These are phyloP conservation scores for Penicillium sp. DNA, from an alignment of 2,329 filamentous ascomycete genomes.

Conservation along the genomic window DNA sequence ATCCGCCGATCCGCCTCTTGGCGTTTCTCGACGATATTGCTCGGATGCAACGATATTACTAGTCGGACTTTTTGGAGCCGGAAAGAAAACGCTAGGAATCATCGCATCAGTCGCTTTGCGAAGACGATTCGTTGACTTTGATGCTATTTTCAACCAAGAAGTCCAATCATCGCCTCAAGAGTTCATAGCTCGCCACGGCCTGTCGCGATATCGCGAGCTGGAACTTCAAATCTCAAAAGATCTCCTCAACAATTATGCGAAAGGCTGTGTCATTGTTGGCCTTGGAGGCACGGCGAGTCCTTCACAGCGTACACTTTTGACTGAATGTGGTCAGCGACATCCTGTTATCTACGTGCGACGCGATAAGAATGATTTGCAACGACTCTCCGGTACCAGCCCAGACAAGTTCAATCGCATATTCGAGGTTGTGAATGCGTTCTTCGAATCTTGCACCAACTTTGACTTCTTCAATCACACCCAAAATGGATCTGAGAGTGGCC, in stretches of 20 bases:
- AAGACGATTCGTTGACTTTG: constrained; percentile 65
- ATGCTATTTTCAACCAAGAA: constrained; percentile 56
- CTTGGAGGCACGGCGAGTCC: constrained; percentile 66
- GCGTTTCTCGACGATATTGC: constrained; percentile 16
- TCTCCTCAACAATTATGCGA: constrained; percentile 50
- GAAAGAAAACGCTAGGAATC: constrained; percentile 71
- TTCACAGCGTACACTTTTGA: constrained; percentile 58
- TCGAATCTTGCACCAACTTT: constrained; percentile 28
- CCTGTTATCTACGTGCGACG: constrained; percentile 69
- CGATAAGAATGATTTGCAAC: constrained; percentile 41
- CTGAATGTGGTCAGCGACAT: constrained; percentile 60
- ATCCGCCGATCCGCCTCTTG: neutral
- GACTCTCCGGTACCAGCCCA: constrained; percentile 23
- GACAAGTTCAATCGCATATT: constrained; percentile 24
- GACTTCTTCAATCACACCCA: constrained; percentile 25
- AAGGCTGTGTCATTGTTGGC: constrained; percentile 66
- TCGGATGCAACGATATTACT: constrained; percentile 57
- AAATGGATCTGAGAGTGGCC: neutral
- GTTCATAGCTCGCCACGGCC: constrained; percentile 62
- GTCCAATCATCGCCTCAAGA: constrained; percentile 59
- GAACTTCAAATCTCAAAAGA: constrained; percentile 62
- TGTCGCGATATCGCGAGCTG: constrained; percentile 60
- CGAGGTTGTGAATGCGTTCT: constrained; percentile 37
- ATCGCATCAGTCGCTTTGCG: constrained; percentile 71
- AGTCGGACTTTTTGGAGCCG: constrained; percentile 68